Evolutionary conservation across 306 rosid genomes (phyloP), one percentile per base, ranked within the genome.

Genomic region (Cicer bijugum): DNA sequence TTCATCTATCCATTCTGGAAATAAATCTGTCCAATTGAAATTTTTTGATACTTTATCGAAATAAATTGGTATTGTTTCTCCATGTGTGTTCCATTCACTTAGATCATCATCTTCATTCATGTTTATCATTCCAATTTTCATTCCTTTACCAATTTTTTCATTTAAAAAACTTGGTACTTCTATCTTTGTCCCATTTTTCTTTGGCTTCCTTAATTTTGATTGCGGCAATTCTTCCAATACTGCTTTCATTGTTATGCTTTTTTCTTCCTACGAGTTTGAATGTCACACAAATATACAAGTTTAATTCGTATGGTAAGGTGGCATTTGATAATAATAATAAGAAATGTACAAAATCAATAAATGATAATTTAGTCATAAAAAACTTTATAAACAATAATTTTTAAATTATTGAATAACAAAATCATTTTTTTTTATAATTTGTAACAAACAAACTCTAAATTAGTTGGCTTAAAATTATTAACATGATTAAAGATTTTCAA

Each of bases 1-100:
- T 56, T 94, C 97, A 12, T 94, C 99, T 17, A 94, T 85, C 96
- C 97, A 94, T 78, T 94, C 99, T 0, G 99, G 99, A 67, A 87
- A 94, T 61, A 94, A 74, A 17, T 94, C 93, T 7, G 91, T 88
- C 99, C 99, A 94, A 45, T 94, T 88, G 85, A 94, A 91, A 38
- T 61, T 28, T 46, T 86, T 60, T 0, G 99, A 85, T 7, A 87
- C 97, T 68, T 39, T 84, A 19, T 94, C 89, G 8, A 91, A 91
- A 8, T 42, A 12, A 47, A 94, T 7, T 0, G 65, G 66, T 9
- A 63, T 67, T 42, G 69, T 62, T 64, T 82, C 66, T 50, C 90
- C 88, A 19, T 68, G 19, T 0, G 6, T 7, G 50, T 17, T 80
- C 99, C 97, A 91, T 65, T 87, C 89, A 15, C 82, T 84, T 8